Conservation (phyloP, 768 basidiomycete genomes). For the Serendipita sp. region DNA sequence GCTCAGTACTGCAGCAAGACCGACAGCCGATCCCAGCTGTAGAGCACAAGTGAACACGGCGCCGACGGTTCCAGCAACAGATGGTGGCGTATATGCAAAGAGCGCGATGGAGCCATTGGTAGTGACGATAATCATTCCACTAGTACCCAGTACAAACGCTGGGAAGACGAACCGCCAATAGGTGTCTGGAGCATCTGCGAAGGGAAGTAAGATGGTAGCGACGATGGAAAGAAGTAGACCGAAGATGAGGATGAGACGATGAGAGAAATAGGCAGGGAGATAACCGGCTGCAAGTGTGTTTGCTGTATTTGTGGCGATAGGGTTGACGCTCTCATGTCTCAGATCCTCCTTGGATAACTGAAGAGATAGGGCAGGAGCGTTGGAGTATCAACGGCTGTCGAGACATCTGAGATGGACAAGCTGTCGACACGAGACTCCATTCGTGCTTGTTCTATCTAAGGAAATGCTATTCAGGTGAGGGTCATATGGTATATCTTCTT, state of each 20-base stretch:
- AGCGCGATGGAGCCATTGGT: neutral
- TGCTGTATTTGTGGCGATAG: neutral
- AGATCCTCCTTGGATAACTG: too few relatives aligned
- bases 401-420: too few relatives aligned
- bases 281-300: slow-evolving; percentile 18
- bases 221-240: slow-evolving; percentile 4
- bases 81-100: slow-evolving; percentile 7
- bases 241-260: slow-evolving; percentile 5
- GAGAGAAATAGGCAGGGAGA: slow-evolving; percentile 20
- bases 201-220: slow-evolving; percentile 7
- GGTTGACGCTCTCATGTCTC: neutral
- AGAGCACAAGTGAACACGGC: slow-evolving; percentile 10
- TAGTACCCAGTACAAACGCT: slow-evolving; percentile 9
- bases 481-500: too few relatives aligned
- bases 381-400: too few relatives aligned
- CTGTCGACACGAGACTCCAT: too few relatives aligned
- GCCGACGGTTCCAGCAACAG: slow-evolving; percentile 9
- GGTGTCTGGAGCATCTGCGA: slow-evolving; percentile 1
- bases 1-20: slow-evolving; percentile 8
- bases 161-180: slow-evolving; percentile 11
- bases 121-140: neutral
- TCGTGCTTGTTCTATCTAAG: too few relatives aligned
- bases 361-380: too few relatives aligned
- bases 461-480: too few relatives aligned
- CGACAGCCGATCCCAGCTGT: slow-evolving; percentile 8